phyloP scores from a whole-genome alignment of 2,329 filamentous ascomycete species.

The Aspergillus brasiliensis region DNA sequence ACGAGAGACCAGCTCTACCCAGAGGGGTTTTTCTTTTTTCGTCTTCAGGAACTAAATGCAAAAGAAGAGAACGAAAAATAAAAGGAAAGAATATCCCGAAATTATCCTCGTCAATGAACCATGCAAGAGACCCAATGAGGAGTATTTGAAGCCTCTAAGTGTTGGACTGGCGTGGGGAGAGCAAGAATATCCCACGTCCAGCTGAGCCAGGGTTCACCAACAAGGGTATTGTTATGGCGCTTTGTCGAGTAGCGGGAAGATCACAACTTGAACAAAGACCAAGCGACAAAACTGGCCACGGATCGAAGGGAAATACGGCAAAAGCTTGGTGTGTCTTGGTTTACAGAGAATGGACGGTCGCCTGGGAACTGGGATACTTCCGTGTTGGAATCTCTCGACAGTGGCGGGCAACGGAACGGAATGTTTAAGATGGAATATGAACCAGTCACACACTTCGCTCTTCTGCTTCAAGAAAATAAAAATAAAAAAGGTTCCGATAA shows the following conservation, averaged over 20 bases:
- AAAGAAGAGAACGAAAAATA: no score
- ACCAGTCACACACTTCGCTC: conserved; percentile 11
- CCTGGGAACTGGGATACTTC: not conserved
- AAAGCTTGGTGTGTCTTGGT: not conserved
- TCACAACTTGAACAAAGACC: conserved; percentile 1
- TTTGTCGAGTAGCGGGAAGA: conserved; percentile 1
- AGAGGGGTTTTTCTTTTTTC: conserved; percentile 4
- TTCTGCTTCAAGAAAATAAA: not conserved
- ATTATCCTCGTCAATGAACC: not conserved
- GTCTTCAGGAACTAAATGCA: not conserved
- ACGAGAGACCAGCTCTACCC: conserved; percentile 38
- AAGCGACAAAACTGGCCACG: not conserved
- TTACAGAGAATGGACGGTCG: conserved; percentile 5
- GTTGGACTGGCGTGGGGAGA: not conserved
- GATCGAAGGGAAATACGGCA: not conserved
- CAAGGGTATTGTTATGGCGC: conserved; percentile 15
- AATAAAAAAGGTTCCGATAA: not conserved
- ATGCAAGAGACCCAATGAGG: not conserved
- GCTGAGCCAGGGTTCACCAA: conserved; percentile 6
- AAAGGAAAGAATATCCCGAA: not conserved
- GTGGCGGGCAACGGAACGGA: conserved; percentile 19
- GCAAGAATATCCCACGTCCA: not conserved
- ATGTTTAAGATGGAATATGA: conserved; percentile 11
- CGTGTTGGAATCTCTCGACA: not conserved
- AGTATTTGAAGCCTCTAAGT: not conserved